These are phyloP conservation scores for Phalaenopsis equestris DNA, from an alignment of 106 monocot genomes.

Conservation along the genomic window DNA sequence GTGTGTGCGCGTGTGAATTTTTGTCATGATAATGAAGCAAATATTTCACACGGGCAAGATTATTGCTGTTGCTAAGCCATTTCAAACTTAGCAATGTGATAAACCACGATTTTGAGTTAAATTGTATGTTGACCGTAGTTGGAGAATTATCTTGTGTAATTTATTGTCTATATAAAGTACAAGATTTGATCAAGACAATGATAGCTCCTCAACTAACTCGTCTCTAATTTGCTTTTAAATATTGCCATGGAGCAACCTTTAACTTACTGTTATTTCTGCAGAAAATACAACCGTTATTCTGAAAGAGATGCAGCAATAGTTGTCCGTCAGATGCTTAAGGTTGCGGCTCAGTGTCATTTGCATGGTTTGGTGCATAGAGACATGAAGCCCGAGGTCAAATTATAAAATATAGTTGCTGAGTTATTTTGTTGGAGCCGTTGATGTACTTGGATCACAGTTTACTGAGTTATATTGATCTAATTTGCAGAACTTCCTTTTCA, in stretches of 20 bases:
- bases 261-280: conserved; percentile 15
- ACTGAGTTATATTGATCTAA: neutral
- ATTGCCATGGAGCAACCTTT: neutral
- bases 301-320: conserved; percentile 95
- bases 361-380: conserved; percentile 95
- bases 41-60: too few species aligned
- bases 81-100: neutral
- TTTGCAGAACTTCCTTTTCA: conserved; percentile 95
- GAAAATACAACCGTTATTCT: conserved; percentile 86
- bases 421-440: neutral
- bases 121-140: neutral
- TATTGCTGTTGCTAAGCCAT: neutral
- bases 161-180: too few species aligned
- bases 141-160: neutral
- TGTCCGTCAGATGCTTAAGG: conserved; percentile 94
- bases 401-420: neutral
- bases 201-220: too few species aligned
- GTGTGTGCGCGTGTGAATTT: too few species aligned
- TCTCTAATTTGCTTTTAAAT: neutral
- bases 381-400: conserved; percentile 93
- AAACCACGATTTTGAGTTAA: neutral
- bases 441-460: neutral
- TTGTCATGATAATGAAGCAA: too few species aligned
- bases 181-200: too few species aligned
- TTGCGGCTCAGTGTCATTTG: conserved; percentile 89